phyloP scores from a whole-genome alignment of 495 filamentous ascomycete genomes.

The Aspergillus conjunctus region DNA sequence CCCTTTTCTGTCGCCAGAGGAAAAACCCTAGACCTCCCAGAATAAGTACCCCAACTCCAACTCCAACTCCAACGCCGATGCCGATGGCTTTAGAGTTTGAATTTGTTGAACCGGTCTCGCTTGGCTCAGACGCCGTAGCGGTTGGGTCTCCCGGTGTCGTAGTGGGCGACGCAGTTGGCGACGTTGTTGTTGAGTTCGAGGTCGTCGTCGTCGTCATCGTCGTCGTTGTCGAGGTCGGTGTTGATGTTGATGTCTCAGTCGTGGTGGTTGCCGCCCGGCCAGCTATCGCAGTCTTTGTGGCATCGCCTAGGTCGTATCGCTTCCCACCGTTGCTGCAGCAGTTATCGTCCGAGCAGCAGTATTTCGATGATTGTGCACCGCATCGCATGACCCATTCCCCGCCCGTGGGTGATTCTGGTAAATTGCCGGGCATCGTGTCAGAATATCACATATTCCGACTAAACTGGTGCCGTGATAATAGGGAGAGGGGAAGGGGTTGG shows the following conservation, averaged over 20 bases:
- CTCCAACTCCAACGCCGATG: slow-evolving; percentile 1
- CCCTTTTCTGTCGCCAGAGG: not conserved
- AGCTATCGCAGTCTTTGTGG: slow-evolving; percentile 11
- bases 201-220: too few relatives aligned
- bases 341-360: slow-evolving; percentile 14
- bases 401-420: not conserved
- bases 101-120: not conserved
- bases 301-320: slow-evolving; percentile 4
- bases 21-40: not conserved
- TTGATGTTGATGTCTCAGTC: not conserved
- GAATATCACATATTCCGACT: not conserved
- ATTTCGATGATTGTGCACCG: not conserved
- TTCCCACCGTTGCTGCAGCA: slow-evolving; percentile 10
- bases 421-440: not conserved
- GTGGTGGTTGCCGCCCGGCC: not conserved
- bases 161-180: not conserved
- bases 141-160: not conserved
- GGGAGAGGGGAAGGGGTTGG: not conserved
- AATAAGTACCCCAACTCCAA: slow-evolving; percentile 1
- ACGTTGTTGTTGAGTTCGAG: not conserved
- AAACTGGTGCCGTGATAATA: not conserved
- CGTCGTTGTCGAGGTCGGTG: not conserved
- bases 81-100: not conserved
- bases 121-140: not conserved
- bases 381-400: slow-evolving; percentile 18